A percentile compares a stretch with the other conserved stretches of the same genome.
Conservation (phyloP, 495 filamentous ascomycete genomes). For the Neurospora intermedia region DNA sequence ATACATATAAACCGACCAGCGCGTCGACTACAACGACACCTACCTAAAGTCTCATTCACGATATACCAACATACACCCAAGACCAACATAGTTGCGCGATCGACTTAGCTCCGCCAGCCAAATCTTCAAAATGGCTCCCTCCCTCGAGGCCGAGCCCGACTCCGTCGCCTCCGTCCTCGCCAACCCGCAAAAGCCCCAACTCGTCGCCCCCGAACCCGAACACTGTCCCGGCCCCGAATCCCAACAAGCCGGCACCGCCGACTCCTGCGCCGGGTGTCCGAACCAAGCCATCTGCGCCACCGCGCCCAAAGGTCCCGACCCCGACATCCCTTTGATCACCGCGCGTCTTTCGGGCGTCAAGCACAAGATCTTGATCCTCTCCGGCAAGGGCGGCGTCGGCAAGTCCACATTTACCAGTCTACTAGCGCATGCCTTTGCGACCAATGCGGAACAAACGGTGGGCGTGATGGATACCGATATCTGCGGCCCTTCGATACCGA, state of each 20-base stretch:
- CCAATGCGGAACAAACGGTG: constrained; percentile 60
- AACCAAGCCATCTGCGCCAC: constrained; percentile 94
- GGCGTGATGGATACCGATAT: constrained; percentile 97
- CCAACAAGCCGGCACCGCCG: constrained; percentile 68
- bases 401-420: constrained; percentile 87
- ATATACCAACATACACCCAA: no score
- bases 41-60: no score
- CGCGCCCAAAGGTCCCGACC: constrained; percentile 90
- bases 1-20: no score
- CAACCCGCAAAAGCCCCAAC: constrained; percentile 57
- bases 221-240: constrained; percentile 96
- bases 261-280: constrained; percentile 86
- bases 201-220: constrained; percentile 90
- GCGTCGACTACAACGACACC: no score
- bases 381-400: constrained; percentile 92
- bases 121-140: constrained; percentile 32
- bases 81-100: no score
- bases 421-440: constrained; percentile 77
- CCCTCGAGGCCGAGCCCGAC: constrained; percentile 51
- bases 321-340: constrained; percentile 80
- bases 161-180: constrained; percentile 53
- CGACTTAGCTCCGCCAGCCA: no score
- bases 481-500: constrained; percentile 85
- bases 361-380: constrained; percentile 87
- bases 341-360: constrained; percentile 67